Evolutionary conservation across 1,139 yeast species (phyloP).

Genomic region (Entelexis sorbosivorans): DNA sequence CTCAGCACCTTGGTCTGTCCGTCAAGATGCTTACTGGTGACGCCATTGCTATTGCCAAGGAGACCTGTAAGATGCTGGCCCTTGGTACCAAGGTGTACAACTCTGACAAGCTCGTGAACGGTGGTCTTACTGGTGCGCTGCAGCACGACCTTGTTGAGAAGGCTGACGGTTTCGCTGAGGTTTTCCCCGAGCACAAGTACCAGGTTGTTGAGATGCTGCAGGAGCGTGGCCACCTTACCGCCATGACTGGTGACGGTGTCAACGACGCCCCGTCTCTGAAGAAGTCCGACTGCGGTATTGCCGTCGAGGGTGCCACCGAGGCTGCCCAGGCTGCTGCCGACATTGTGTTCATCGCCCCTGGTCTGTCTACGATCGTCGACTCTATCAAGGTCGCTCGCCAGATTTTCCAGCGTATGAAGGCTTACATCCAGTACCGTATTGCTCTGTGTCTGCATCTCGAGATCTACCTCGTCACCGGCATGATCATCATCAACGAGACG

Average conservation of each 20-base stretch:
- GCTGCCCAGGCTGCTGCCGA: slow-evolving; percentile 76
- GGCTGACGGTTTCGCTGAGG: slow-evolving; percentile 75
- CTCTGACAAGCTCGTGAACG: slow-evolving; percentile 92
- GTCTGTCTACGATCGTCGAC: slow-evolving; percentile 67
- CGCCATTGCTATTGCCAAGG: slow-evolving; percentile 98
- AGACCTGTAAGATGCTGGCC: slow-evolving; percentile 95
- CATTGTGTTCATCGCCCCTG: slow-evolving; percentile 69
- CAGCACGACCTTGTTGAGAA: slow-evolving; percentile 59
- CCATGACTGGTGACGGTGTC: slow-evolving; percentile 79
- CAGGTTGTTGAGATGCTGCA: slow-evolving; percentile 68
- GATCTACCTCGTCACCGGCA: slow-evolving; percentile 62
- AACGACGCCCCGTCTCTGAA: slow-evolving; percentile 70
- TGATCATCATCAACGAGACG: slow-evolving; percentile 57
- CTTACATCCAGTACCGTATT: slow-evolving; percentile 70
- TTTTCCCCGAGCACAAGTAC: slow-evolving; percentile 73
- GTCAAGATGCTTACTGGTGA: slow-evolving; percentile 98
- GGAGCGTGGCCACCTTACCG: slow-evolving; percentile 66
- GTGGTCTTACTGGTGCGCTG: slow-evolving; percentile 42
- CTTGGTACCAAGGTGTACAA: slow-evolving; percentile 94
- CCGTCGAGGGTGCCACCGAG: slow-evolving; percentile 73
- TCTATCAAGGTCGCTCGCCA: slow-evolving; percentile 68
- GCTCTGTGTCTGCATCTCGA: slow-evolving; percentile 66
- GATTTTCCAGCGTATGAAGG: slow-evolving; percentile 75
- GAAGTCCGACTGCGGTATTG: slow-evolving; percentile 75
- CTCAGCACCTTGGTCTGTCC: slow-evolving; percentile 85